A percentile compares a stretch with the other conserved stretches of the same genome.
Conservation (phyloP, 1,284 basidiomycete species). For the Marasmius fiardii region DNA sequence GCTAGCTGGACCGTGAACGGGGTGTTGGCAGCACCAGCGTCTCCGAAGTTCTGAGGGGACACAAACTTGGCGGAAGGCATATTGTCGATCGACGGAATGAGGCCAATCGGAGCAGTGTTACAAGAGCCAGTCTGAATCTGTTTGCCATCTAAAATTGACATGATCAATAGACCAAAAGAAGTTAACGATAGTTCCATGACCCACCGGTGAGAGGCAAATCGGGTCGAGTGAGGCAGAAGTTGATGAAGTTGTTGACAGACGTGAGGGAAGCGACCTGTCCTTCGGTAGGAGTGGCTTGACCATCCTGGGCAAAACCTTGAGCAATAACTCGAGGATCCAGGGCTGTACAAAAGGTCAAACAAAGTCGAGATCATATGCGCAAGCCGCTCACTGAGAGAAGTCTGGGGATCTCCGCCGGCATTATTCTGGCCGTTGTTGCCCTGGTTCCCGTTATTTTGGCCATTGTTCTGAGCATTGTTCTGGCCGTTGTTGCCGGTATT, state of each 20-base stretch:
- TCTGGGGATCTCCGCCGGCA: conserved; percentile 18
- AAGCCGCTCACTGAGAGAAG: conserved; percentile 24
- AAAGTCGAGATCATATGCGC: background rate
- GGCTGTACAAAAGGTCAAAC: conserved; percentile 9
- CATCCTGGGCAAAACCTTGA: conserved; percentile 9
- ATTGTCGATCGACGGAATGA: conserved; percentile 34
- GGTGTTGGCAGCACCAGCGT: conserved; percentile 34
- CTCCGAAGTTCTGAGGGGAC: conserved; percentile 39
- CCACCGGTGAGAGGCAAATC: conserved; percentile 29
- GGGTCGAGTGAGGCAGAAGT: conserved; percentile 28
- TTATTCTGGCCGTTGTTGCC: conserved; percentile 5
- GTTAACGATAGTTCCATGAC: background rate
- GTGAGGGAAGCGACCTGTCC: conserved; percentile 45
- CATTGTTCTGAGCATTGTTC: background rate
- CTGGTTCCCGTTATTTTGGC: background rate
- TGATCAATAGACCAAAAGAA: background rate
- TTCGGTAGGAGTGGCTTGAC: conserved; percentile 20
- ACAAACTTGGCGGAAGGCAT: conserved; percentile 48
- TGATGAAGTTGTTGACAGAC: conserved; percentile 52
- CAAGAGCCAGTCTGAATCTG: conserved; percentile 28
- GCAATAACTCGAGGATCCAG: conserved; percentile 34
- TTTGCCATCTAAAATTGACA: conserved; percentile 23
- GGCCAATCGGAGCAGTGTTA: conserved; percentile 35
- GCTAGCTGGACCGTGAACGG: conserved; percentile 32
- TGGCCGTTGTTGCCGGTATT: background rate